Percentiles rank a stretch among this genome's conserved stretches.
These are phyloP conservation scores for Trifolium pratense DNA, from an alignment of 306 rosid species.

Conservation along the genomic window DNA sequence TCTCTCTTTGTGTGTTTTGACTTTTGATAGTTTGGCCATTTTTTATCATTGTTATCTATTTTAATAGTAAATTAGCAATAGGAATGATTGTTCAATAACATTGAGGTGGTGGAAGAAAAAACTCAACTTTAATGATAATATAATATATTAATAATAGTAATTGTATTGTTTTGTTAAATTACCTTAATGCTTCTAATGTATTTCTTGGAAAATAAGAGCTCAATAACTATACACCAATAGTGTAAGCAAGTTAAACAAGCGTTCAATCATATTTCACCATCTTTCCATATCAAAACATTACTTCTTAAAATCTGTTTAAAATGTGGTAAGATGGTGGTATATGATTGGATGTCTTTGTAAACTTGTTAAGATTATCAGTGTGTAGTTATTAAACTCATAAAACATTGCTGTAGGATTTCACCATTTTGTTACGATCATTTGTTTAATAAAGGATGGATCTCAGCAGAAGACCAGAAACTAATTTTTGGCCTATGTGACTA, in stretches of 20 bases:
- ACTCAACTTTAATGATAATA: slow-evolving; percentile 5
- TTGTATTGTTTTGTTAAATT: slow-evolving; percentile 3
- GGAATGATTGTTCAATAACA: background rate
- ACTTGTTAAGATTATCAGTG: background rate
- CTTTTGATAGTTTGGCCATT: background rate
- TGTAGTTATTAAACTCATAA: background rate
- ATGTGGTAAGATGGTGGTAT: background rate
- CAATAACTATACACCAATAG: background rate
- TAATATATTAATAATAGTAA: background rate
- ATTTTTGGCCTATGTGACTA: slow-evolving; percentile 22
- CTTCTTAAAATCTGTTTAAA: background rate
- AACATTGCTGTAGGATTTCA: too few species aligned
- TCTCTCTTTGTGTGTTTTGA: background rate
- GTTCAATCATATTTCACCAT: background rate
- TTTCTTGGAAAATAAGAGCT: background rate
- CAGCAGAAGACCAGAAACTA: background rate
- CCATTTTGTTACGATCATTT: background rate
- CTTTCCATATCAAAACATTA: background rate
- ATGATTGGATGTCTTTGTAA: background rate
- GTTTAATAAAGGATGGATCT: slow-evolving; percentile 13
- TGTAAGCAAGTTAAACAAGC: background rate
- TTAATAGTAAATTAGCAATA: background rate
- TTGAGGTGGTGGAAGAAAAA: background rate
- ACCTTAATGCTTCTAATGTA: background rate
- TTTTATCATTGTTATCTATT: background rate